Conservation (phyloP, 331 rosid species). For the Saraca asoca region DNA sequence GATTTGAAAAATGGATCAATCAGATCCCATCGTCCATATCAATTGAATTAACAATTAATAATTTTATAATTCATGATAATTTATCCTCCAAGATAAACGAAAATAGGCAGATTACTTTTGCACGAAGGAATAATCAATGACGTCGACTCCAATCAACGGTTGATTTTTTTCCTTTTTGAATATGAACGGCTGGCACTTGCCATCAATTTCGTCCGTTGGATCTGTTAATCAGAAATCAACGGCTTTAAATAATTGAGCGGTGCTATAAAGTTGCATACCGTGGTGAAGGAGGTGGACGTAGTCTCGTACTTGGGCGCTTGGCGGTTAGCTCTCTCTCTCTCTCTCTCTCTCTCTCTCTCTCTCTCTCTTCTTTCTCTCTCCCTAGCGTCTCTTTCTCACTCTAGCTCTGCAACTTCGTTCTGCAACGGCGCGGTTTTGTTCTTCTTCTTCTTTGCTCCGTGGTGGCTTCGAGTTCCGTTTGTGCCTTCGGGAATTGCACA, state of each 20-base stretch:
- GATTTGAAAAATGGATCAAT: too few species aligned
- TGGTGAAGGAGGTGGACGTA: not conserved
- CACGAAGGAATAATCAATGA: not conserved
- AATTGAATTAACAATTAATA: not conserved
- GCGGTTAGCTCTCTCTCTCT: not conserved
- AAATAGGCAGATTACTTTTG: not conserved
- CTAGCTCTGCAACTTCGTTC: conserved; percentile 1
- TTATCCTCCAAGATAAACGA: too few species aligned
- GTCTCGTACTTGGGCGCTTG: not conserved
- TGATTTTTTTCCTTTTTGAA: conserved; percentile 11
- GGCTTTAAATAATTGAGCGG: conserved; percentile 2
- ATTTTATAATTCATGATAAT: not conserved
- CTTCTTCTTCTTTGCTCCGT: not conserved
- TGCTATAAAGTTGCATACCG: not conserved
- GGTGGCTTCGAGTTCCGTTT: not conserved
- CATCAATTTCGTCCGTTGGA: not conserved
- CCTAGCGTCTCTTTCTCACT: conserved; percentile 6
- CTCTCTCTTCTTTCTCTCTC: not conserved
- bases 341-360: not conserved
- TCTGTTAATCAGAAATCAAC: not conserved
- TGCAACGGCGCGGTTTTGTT: not conserved
- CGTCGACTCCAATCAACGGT: too few species aligned
- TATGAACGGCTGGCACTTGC: conserved; percentile 25
- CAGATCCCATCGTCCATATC: not conserved
- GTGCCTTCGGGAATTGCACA: conserved; percentile 8